A percentile compares a stretch with the other conserved stretches of the same genome.
phyloP scores from a whole-genome alignment of 768 basidiomycete genomes.

The Psilocybe cyanescens region DNA sequence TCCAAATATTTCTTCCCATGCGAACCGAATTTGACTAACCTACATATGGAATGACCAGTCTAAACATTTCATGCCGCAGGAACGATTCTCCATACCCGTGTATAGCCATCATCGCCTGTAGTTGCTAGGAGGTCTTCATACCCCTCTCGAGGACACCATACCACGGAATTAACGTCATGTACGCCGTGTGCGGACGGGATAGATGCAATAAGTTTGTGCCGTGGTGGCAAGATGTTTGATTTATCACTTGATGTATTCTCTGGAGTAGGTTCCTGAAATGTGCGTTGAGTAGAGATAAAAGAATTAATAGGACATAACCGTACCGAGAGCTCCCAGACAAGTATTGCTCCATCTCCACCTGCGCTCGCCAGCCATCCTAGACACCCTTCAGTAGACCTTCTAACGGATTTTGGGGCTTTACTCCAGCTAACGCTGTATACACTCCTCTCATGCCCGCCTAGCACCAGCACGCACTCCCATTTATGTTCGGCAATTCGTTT shows the following conservation, averaged over 20 bases:
- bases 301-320: slow-evolving; percentile 23
- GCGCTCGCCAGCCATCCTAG: slow-evolving; percentile 87
- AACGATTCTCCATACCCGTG: slow-evolving; percentile 72
- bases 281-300: background rate
- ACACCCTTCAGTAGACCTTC: slow-evolving; percentile 29
- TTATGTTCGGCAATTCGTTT: slow-evolving; percentile 60
- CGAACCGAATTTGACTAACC: too few relatives aligned
- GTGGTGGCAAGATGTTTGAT: slow-evolving; percentile 16
- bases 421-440: slow-evolving; percentile 86
- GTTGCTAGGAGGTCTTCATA: slow-evolving; percentile 74
- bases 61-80: background rate
- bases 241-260: background rate
- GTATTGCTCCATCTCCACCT: slow-evolving; percentile 84
- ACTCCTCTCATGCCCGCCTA: slow-evolving; percentile 71
- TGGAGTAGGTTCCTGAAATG: slow-evolving; percentile 29
- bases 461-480: slow-evolving; percentile 64
- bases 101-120: slow-evolving; percentile 83
- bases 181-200: slow-evolving; percentile 76
- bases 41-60: too few relatives aligned
- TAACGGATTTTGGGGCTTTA: slow-evolving; percentile 19
- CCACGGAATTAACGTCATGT: slow-evolving; percentile 82
- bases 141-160: slow-evolving; percentile 79
- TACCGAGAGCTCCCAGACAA: slow-evolving; percentile 80
- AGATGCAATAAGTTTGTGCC: slow-evolving; percentile 56
- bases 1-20: too few relatives aligned